phyloP scores from a whole-genome alignment of 352 stramenopile species.

The Phytophthora tubulina region DNA sequence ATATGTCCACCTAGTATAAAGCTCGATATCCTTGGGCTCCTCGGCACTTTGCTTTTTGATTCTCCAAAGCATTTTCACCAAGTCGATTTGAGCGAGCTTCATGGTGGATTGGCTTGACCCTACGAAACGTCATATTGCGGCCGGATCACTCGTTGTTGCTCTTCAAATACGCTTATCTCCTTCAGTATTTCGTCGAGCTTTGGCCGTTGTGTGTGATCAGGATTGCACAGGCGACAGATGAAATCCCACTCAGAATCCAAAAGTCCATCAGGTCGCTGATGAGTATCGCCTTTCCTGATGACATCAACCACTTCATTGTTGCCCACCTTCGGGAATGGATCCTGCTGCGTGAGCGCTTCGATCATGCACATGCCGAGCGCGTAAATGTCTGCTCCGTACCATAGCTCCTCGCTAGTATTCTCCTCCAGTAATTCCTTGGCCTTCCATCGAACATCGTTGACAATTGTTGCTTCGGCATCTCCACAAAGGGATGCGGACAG shows the following conservation, averaged over 20 bases:
- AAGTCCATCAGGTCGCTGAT: conserved; percentile 14
- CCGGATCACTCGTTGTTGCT: conserved; percentile 1
- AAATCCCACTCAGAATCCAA: conserved; percentile 24
- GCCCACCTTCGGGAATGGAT: conserved; percentile 15
- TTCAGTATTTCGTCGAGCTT: conserved; percentile 18
- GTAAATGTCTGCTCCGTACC: conserved; percentile 37
- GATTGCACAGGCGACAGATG: conserved; percentile 17
- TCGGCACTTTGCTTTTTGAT: no score
- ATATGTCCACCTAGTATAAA: no score
- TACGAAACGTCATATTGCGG: background rate
- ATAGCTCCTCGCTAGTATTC: background rate
- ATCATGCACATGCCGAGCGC: conserved; percentile 44
- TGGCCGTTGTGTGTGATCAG: conserved; percentile 17
- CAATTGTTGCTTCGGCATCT: background rate
- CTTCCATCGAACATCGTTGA: conserved; percentile 36
- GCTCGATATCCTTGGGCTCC: no score
- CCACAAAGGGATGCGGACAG: conserved; percentile 22
- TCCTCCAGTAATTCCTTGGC: conserved; percentile 36
- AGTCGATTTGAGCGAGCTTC: no score
- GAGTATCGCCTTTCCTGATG: conserved; percentile 13
- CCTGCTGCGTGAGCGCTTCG: conserved; percentile 28
- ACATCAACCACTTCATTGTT: conserved; percentile 9
- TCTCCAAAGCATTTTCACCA: no score
- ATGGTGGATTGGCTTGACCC: no score
- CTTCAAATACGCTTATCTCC: conserved; percentile 15